phyloP scores from a whole-genome alignment of 2,329 filamentous ascomycete genomes.

The Aspergillus candidus region DNA sequence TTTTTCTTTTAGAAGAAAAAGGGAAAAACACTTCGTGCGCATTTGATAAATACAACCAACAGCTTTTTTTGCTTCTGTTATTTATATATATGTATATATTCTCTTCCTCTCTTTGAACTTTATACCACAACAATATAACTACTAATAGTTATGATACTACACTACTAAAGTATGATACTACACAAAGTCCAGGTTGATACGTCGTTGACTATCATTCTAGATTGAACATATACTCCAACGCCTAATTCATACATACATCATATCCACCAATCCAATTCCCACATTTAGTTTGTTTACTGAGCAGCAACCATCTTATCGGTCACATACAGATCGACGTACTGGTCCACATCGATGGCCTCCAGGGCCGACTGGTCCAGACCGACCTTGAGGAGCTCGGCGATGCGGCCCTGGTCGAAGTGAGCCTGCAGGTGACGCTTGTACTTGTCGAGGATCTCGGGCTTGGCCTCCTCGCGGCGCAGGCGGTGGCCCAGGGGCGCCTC shows the following conservation, averaged over 20 bases:
- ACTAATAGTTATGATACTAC: no score
- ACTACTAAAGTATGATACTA: no score
- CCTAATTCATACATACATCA: not conserved
- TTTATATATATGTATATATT: no score
- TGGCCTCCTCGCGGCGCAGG: conserved; percentile 87
- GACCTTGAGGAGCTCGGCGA: conserved; percentile 76
- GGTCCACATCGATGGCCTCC: conserved; percentile 76
- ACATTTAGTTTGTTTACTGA: conserved; percentile 10
- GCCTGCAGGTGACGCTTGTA: conserved; percentile 86
- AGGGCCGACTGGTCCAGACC: conserved; percentile 69
- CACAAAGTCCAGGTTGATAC: no score
- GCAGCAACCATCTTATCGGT: conserved; percentile 44
- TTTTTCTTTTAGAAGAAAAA: no score
- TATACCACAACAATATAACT: no score
- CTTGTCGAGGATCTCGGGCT: conserved; percentile 93
- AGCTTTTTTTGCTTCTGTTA: no score
- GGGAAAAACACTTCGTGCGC: no score
- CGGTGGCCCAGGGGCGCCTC: conserved; percentile 93
- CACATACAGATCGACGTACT: conserved; percentile 84
- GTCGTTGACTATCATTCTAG: not conserved
- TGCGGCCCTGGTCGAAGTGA: conserved; percentile 70
- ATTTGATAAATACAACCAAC: no score
- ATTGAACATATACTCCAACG: not conserved
- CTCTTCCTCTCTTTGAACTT: no score
- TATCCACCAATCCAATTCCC: not conserved